Evolutionary conservation across 2,329 filamentous ascomycete species (phyloP).

Genomic region (Penicillium janthinellum): DNA sequence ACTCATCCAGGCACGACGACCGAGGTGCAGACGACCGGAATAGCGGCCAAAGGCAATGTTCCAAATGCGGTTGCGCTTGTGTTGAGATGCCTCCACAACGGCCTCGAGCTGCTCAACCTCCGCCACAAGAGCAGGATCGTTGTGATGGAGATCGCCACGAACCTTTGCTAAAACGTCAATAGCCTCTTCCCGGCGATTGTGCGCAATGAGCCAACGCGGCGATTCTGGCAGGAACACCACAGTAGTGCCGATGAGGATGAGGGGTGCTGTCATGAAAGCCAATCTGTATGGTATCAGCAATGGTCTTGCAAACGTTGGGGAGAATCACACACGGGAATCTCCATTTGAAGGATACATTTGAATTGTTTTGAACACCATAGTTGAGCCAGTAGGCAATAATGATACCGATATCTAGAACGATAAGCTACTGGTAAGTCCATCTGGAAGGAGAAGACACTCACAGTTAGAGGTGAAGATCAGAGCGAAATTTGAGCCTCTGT

Average conservation of each 20-base stretch:
- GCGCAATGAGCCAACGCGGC: not conserved
- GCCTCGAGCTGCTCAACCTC: not conserved
- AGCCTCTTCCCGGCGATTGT: constrained; percentile 3
- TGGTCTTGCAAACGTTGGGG: no score
- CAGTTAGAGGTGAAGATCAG: no score
- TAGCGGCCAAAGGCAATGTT: not conserved
- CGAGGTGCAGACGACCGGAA: not conserved
- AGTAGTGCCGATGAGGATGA: not conserved
- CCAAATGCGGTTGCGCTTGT: constrained; percentile 1
- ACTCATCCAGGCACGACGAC: not conserved
- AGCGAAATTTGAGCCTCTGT: no score
- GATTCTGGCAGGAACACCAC: constrained; percentile 26
- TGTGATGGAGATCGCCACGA: not conserved
- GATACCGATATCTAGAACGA: not conserved
- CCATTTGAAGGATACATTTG: not conserved
- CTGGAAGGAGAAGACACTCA: no score
- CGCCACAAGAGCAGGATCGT: not conserved
- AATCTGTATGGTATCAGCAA: not conserved
- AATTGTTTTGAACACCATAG: not conserved
- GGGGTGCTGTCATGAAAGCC: not conserved
- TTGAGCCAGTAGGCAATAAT: not conserved
- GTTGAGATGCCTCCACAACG: not conserved
- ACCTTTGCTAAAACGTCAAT: constrained; percentile 17
- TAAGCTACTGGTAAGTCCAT: not conserved
- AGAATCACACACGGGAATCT: not conserved